phyloP scores from a whole-genome alignment of 805 yeast genomes.

The Ogataea thermomethanolica region DNA sequence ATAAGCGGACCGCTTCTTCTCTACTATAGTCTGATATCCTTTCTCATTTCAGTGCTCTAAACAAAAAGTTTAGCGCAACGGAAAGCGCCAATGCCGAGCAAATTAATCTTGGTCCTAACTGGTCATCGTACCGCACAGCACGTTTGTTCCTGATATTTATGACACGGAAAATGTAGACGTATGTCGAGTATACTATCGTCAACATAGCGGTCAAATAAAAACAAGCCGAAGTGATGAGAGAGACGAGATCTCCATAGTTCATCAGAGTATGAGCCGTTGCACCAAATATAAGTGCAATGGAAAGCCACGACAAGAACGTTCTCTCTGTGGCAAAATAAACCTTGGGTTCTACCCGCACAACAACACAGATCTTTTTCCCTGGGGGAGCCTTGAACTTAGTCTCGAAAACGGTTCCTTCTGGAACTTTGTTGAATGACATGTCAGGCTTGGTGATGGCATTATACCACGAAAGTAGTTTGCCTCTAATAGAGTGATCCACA shows the following conservation, averaged over 20 bases:
- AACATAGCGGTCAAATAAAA: slow-evolving; percentile 78
- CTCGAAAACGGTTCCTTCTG: slow-evolving; percentile 62
- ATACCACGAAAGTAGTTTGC: slow-evolving; percentile 16
- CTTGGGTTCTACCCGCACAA: slow-evolving; percentile 96
- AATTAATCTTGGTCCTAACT: slow-evolving; percentile 78
- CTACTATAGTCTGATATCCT: neutral
- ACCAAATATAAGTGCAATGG: slow-evolving; percentile 82
- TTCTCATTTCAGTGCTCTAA: slow-evolving; percentile 39
- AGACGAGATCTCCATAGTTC: slow-evolving; percentile 74
- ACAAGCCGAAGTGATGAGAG: slow-evolving; percentile 79
- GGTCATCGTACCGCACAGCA: slow-evolving; percentile 83
- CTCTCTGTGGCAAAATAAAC: slow-evolving; percentile 99
- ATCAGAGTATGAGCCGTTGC: slow-evolving; percentile 85
- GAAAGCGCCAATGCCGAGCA: slow-evolving; percentile 73
- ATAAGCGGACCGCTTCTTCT: too few relatives aligned
- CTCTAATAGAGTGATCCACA: slow-evolving; percentile 13
- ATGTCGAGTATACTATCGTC: slow-evolving; percentile 69
- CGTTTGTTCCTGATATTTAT: slow-evolving; percentile 76
- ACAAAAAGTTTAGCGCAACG: slow-evolving; percentile 57
- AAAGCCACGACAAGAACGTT: slow-evolving; percentile 90
- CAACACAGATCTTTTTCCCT: slow-evolving; percentile 87
- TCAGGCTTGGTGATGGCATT: slow-evolving; percentile 31
- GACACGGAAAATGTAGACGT: slow-evolving; percentile 77
- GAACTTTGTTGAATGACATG: slow-evolving; percentile 55
- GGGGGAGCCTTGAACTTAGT: slow-evolving; percentile 67